Evolutionary conservation across 2,329 filamentous ascomycete species (phyloP).

Genomic region (Fusarium bulbicola): DNA sequence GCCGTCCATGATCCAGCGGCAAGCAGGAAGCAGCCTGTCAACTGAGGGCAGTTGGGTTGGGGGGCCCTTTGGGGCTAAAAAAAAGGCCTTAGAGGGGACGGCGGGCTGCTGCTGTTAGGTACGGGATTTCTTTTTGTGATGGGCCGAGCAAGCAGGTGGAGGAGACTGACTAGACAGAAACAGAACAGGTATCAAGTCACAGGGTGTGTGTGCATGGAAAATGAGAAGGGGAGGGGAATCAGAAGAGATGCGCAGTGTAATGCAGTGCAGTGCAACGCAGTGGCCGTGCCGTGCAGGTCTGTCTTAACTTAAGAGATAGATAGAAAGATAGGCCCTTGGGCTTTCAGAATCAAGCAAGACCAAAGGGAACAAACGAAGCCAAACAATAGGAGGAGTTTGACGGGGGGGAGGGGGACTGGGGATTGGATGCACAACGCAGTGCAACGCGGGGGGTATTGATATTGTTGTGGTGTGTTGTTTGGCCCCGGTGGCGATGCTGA

Average conservation of each 20-base stretch:
- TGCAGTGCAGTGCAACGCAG: neutral
- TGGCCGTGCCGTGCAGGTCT: constrained; percentile 8
- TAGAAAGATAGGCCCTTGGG: constrained; percentile 1
- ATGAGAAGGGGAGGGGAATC: constrained; percentile 1
- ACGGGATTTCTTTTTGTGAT: constrained; percentile 37
- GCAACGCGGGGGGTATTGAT: constrained; percentile 30
- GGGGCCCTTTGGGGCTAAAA: constrained; percentile 34
- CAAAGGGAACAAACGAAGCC: constrained; percentile 37
- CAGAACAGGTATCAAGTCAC: constrained; percentile 17
- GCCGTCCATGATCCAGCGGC: constrained; percentile 57
- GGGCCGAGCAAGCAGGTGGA: constrained; percentile 40
- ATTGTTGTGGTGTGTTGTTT: constrained; percentile 20
- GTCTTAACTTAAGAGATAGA: constrained; percentile 3
- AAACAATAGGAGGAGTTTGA: constrained; percentile 33
- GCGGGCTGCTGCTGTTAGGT: constrained; percentile 31
- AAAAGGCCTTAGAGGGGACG: constrained; percentile 42
- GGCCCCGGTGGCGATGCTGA: constrained; percentile 24
- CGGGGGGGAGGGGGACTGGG: constrained; percentile 17
- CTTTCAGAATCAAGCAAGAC: constrained; percentile 15
- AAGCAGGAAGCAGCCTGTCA: constrained; percentile 37
- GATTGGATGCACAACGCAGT: constrained; percentile 13
- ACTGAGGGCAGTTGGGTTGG: constrained; percentile 25
- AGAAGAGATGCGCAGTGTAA: neutral
- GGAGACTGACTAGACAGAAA: constrained; percentile 24
- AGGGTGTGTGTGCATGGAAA: constrained; percentile 41